Percentiles rank a stretch among this genome's conserved stretches.
Evolutionary conservation across 805 yeast genomes (phyloP).

Genomic region (Sugiyamaella floridensis): DNA sequence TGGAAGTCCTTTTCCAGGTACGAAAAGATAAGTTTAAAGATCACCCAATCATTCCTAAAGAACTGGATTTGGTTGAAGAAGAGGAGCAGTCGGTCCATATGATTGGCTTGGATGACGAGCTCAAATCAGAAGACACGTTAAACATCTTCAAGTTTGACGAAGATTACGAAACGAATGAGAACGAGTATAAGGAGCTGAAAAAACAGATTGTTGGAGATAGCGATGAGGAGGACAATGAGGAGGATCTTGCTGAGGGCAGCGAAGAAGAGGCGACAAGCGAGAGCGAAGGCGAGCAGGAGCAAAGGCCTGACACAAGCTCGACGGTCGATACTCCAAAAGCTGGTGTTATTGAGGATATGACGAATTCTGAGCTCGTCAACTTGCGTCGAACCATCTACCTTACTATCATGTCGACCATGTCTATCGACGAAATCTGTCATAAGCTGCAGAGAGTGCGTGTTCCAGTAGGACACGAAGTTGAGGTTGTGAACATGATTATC

Average conservation of each 20-base stretch:
- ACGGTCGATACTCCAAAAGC: slow-evolving; percentile 11
- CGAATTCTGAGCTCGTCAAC: slow-evolving; percentile 55
- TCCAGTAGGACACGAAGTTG: slow-evolving; percentile 37
- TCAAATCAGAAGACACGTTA: slow-evolving; percentile 41
- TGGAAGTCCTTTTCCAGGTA: slow-evolving; percentile 47
- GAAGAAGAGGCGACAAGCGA: not conserved
- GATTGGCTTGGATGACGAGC: slow-evolving; percentile 46
- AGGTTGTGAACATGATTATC: slow-evolving; percentile 63
- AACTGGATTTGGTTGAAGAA: slow-evolving; percentile 54
- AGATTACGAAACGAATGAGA: slow-evolving; percentile 45
- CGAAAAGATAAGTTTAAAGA: slow-evolving; percentile 40
- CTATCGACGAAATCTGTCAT: slow-evolving; percentile 89
- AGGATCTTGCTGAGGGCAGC: slow-evolving; percentile 10
- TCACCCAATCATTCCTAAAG: slow-evolving; percentile 37
- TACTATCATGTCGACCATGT: slow-evolving; percentile 81
- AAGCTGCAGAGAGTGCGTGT: slow-evolving; percentile 52
- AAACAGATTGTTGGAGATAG: slow-evolving; percentile 42
- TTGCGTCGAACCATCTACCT: slow-evolving; percentile 73
- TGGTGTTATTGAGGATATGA: slow-evolving; percentile 51
- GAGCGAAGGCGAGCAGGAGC: not conserved
- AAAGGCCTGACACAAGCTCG: slow-evolving; percentile 10
- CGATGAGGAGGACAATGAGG: slow-evolving; percentile 19
- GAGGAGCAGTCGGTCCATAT: slow-evolving; percentile 54
- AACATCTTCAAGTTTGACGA: slow-evolving; percentile 48
- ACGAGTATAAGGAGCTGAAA: slow-evolving; percentile 38